Conservation (phyloP, 345 rosid genomes). For the Linum tenue region DNA sequence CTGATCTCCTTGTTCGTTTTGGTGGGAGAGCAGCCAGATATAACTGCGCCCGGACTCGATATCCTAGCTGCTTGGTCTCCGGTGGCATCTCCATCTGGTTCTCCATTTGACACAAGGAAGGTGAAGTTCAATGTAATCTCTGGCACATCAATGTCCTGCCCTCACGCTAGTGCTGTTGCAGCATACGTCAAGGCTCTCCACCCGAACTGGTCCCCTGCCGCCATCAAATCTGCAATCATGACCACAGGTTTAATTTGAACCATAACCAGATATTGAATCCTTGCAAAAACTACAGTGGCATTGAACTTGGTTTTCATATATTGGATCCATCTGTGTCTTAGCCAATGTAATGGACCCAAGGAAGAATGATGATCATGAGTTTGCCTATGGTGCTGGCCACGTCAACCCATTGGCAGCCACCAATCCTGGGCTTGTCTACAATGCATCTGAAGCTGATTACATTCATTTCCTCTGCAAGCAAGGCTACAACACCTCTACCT, state of each 20-base stretch:
- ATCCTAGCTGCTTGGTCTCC: slow-evolving; percentile 33
- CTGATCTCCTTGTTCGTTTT: too few relatives aligned
- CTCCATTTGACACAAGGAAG: slow-evolving; percentile 13
- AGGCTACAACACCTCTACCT: slow-evolving; percentile 26
- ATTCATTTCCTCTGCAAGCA: slow-evolving; percentile 41
- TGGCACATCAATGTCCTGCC: slow-evolving; percentile 44
- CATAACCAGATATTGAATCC: neutral
- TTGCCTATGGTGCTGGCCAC: slow-evolving; percentile 36
- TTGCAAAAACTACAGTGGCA: neutral
- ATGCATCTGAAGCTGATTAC: slow-evolving; percentile 27
- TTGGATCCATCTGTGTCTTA: neutral
- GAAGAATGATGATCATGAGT: slow-evolving; percentile 26
- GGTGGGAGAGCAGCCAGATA: slow-evolving; percentile 22
- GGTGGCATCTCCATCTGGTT: neutral
- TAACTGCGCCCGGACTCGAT: slow-evolving; percentile 32
- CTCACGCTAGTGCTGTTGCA: slow-evolving; percentile 20
- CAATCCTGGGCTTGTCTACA: slow-evolving; percentile 32
- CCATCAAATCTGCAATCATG: slow-evolving; percentile 8
- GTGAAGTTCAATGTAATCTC: slow-evolving; percentile 20
- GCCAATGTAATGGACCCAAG: slow-evolving; percentile 20
- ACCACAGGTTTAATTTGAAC: slow-evolving; percentile 1
- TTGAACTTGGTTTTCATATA: neutral
- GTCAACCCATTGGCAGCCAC: slow-evolving; percentile 29
- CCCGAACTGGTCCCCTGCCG: slow-evolving; percentile 8
- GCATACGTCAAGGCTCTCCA: slow-evolving; percentile 9